Base-by-base conservation (phyloP, 2,329 filamentous ascomycete species). In the Aspergillus thermomutatus region DNA sequence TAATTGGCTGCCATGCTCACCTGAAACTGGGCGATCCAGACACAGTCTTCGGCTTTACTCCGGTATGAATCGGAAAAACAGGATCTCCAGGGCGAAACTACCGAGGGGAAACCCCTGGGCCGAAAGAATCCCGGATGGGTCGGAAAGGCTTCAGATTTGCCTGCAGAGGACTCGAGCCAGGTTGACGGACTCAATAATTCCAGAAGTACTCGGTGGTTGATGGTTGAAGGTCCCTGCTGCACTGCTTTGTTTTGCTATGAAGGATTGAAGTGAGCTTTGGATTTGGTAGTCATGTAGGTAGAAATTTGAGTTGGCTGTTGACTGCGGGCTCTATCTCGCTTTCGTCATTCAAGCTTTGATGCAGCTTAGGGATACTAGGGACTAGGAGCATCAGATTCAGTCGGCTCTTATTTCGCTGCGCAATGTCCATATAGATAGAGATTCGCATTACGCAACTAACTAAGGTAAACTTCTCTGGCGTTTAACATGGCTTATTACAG, bases 21-120 rank as follows among this genome's bases (percentile, higher is more conserved):
- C 51, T 46, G 49, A 56, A 50, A 56, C 58, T 65, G 49, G 64
- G 55, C 59, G 64, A 67, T 66, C 63, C 64, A 59, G 60, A 65
- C 63, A 64, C 60, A 57, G 59, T 54, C 60, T 57, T 50, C 46
- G 53, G 40, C 48, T 59, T 57, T 53, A 60, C 62, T 67, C 66
- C 66, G 66, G 60, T 31, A 2, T 21, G 34, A 14, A 8, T 14
- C 34, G 34, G 34, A 40, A 8, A 40, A 40, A 17, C 34, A 40
- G 34, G n/a, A 46, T 7, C 31, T 27, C 43, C 45, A 50, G 47
- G 52, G 53, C 53, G 60, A 63, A 64, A 64, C 31, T 62, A 58
- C 61, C 60, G 61, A 64, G 60, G 55, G 50, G 55, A 46, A 46
- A 25, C 52, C 53, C 54, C 53, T 54, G 56, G 48, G 21, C 31